These are phyloP conservation scores for Candida quercuum DNA, from an alignment of 805 yeast genomes.

Conservation along the genomic window DNA sequence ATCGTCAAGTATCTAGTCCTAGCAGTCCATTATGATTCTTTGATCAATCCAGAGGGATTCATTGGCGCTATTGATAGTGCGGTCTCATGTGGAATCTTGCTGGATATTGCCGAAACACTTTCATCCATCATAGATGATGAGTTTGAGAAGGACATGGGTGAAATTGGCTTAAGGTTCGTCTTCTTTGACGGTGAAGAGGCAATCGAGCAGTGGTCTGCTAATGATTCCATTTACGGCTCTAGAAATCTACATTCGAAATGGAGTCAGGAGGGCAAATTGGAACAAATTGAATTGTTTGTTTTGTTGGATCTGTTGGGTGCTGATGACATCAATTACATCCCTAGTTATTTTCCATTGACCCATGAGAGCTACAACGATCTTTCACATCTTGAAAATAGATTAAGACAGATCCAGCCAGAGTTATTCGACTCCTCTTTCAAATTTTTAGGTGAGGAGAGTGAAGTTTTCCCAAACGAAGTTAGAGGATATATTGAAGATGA, in stretches of 20 bases:
- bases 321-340: slow-evolving; percentile 19
- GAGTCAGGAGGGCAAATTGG: slow-evolving; percentile 23
- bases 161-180: slow-evolving; percentile 39
- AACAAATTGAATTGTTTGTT: slow-evolving; percentile 38
- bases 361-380: slow-evolving; percentile 32
- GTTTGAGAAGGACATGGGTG: slow-evolving; percentile 7
- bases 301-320: slow-evolving; percentile 48
- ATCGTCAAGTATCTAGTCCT: slow-evolving; percentile 29
- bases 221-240: slow-evolving; percentile 54
- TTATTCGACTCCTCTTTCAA: slow-evolving; percentile 3
- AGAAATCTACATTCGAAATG: slow-evolving; percentile 40
- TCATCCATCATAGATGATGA: slow-evolving; percentile 12
- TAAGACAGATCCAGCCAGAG: slow-evolving; percentile 7
- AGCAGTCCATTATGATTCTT: slow-evolving; percentile 53
- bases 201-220: slow-evolving; percentile 41
- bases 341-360: slow-evolving; percentile 40
- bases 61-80: slow-evolving; percentile 59
- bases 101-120: slow-evolving; percentile 34
- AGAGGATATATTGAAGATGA: slow-evolving; percentile 38
- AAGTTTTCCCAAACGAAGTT: slow-evolving; percentile 12
- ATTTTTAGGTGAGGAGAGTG: slow-evolving; percentile 12
- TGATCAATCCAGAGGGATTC: slow-evolving; percentile 43
- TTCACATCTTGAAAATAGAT: slow-evolving; percentile 28
- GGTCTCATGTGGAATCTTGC: slow-evolving; percentile 47
- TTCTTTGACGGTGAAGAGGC: slow-evolving; percentile 66